Evolutionary conservation across 768 basidiomycete species (phyloP).

Genomic region (Lactifluus subvellereus): DNA sequence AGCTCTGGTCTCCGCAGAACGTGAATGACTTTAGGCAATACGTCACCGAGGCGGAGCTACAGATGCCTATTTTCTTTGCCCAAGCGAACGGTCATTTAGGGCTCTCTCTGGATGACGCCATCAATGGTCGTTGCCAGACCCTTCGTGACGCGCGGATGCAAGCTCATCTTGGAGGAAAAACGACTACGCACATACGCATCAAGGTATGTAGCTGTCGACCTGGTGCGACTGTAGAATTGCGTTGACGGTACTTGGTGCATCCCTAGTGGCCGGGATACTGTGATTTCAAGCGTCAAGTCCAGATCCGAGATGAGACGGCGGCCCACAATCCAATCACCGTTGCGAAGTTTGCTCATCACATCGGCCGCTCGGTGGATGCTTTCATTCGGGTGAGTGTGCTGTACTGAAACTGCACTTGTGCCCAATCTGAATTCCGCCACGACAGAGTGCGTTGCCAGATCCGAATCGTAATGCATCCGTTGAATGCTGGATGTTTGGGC

Average conservation of each 20-base stretch:
- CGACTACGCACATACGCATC: conserved; percentile 13
- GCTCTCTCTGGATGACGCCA: conserved; percentile 4
- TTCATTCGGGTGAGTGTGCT: conserved; percentile 13
- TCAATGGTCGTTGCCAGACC: conserved; percentile 3
- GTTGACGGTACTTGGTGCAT: neutral
- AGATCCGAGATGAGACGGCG: conserved; percentile 14
- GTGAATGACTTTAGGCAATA: conserved; percentile 4
- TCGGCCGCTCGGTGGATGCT: conserved; percentile 15
- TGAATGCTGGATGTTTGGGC: conserved; percentile 10
- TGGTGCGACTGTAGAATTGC: neutral
- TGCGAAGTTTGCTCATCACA: conserved; percentile 14
- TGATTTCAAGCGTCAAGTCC: conserved; percentile 12
- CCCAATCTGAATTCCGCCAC: neutral
- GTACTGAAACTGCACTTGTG: neutral
- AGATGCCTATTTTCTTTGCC: conserved; percentile 19
- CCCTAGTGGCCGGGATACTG: conserved; percentile 15
- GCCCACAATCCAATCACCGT: conserved; percentile 4
- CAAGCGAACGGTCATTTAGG: conserved; percentile 9
- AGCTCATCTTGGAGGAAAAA: conserved; percentile 10
- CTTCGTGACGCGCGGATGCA: neutral
- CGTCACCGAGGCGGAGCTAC: conserved; percentile 7
- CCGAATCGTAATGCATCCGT: neutral
- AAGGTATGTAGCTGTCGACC: neutral
- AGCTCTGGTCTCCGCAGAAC: conserved; percentile 8
- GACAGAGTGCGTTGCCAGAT: neutral